A percentile compares a stretch with the other conserved stretches of the same genome.
These are phyloP conservation scores for Yarrowia bubula DNA, from an alignment of 805 yeast genomes.

Conservation along the genomic window DNA sequence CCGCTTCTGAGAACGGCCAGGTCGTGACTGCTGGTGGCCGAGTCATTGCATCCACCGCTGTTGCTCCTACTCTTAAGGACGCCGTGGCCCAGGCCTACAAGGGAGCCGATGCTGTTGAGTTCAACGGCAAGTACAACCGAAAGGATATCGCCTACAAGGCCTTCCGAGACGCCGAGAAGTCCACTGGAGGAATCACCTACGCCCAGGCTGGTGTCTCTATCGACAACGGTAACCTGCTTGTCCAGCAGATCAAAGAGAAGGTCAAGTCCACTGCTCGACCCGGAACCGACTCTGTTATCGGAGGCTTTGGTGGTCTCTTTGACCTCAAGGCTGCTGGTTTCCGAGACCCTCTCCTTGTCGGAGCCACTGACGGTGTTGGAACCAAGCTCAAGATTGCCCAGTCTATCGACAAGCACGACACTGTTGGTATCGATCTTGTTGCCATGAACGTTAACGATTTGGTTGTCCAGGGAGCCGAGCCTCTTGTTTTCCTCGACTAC, in stretches of 20 bases:
- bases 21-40: slow-evolving; percentile 92
- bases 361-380: slow-evolving; percentile 99
- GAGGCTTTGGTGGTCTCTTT: slow-evolving; percentile 97
- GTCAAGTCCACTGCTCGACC: slow-evolving; percentile 91
- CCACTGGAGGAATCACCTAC: slow-evolving; percentile 60
- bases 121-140: slow-evolving; percentile 77
- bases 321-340: slow-evolving; percentile 89
- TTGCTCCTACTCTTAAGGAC: slow-evolving; percentile 66
- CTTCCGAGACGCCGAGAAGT: slow-evolving; percentile 49
- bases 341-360: slow-evolving; percentile 73
- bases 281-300: slow-evolving; percentile 97
- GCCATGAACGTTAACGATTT: slow-evolving; percentile 99
- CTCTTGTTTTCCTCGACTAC: slow-evolving; percentile 90
- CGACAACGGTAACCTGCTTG: slow-evolving; percentile 88
- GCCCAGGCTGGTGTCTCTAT: slow-evolving; percentile 97
- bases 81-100: slow-evolving; percentile 84
- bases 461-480: slow-evolving; percentile 99
- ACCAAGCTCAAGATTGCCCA: slow-evolving; percentile 95
- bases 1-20: slow-evolving; percentile 56
- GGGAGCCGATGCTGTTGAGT: slow-evolving; percentile 75
- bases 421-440: slow-evolving; percentile 98
- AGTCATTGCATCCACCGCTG: slow-evolving; percentile 92
- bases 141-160: slow-evolving; percentile 96
- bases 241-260: slow-evolving; percentile 82
- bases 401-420: slow-evolving; percentile 79